Conservation (phyloP, 192 early-diverging fungal genomes). For the Coemansia sp. region DNA sequence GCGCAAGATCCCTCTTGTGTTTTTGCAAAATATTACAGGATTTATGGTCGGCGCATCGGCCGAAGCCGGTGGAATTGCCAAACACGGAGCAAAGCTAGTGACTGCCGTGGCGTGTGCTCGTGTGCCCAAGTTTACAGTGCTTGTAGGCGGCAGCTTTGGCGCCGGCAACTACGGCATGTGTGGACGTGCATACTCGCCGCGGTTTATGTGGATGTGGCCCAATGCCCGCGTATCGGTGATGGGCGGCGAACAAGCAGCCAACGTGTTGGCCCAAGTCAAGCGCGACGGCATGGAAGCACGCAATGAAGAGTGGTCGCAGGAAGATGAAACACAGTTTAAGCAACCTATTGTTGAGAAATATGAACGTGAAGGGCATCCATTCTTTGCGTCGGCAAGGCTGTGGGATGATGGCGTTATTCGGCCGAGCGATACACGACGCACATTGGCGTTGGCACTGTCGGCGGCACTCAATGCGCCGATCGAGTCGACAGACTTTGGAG, state of each 20-base stretch:
- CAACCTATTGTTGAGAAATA: conserved; percentile 77
- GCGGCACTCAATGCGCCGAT: conserved; percentile 74
- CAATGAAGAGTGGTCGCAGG: conserved; percentile 71
- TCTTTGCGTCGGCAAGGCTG: conserved; percentile 82
- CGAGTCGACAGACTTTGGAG: conserved; percentile 79
- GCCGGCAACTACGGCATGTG: conserved; percentile 99
- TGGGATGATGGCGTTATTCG: conserved; percentile 97
- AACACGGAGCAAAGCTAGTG: conserved; percentile 96
- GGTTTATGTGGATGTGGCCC: conserved; percentile 98
- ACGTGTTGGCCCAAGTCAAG: conserved; percentile 85
- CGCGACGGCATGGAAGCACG: conserved; percentile 77
- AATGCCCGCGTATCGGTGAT: conserved; percentile 92
- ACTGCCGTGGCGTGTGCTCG: conserved; percentile 90
- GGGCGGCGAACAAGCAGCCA: conserved; percentile 96
- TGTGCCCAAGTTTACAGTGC: conserved; percentile 93
- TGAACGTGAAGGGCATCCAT: conserved; percentile 93
- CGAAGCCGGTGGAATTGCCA: conserved; percentile 95
- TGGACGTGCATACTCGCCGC: conserved; percentile 86
- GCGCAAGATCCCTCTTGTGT: conserved; percentile 83
- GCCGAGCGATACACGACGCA: conserved; percentile 81
- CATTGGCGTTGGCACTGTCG: conserved; percentile 81
- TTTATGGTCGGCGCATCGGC: conserved; percentile 96
- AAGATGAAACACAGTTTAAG: conserved; percentile 83
- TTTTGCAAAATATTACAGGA: conserved; percentile 95
- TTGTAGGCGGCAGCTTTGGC: conserved; percentile 73